Evolutionary conservation across 2,329 filamentous ascomycete species (phyloP).

Genomic region (Verticillium dahliae): DNA sequence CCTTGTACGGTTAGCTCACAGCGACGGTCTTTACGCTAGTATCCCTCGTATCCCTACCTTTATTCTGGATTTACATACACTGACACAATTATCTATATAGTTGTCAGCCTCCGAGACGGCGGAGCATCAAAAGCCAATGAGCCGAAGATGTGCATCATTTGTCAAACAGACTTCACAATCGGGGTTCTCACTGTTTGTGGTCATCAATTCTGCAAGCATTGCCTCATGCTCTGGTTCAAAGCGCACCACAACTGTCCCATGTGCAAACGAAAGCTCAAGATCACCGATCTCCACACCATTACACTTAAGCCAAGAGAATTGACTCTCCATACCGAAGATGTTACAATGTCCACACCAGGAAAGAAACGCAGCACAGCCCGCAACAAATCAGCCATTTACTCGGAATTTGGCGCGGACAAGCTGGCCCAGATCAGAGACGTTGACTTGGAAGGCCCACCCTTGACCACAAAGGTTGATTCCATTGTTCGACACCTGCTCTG

Average conservation of each 20-base stretch:
- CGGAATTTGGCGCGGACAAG: constrained; percentile 63
- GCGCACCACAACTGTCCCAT: constrained; percentile 72
- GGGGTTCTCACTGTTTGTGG: constrained; percentile 83
- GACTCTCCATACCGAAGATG: constrained; percentile 45
- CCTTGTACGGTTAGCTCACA: neutral
- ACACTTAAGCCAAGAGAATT: constrained; percentile 73
- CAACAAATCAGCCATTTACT: constrained; percentile 58
- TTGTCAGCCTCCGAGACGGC: constrained; percentile 45
- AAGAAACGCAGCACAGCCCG: constrained; percentile 10
- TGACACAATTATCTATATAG: constrained; percentile 18
- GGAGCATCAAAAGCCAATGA: constrained; percentile 55
- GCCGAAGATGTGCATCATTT: constrained; percentile 77
- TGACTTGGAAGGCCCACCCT: constrained; percentile 65
- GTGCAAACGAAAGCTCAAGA: constrained; percentile 66
- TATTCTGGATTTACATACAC: neutral
- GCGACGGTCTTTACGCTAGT: neutral
- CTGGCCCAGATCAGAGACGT: constrained; percentile 78
- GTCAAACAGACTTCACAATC: constrained; percentile 66
- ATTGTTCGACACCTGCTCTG: constrained; percentile 76
- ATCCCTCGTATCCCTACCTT: too few relatives aligned
- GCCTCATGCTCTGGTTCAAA: constrained; percentile 72
- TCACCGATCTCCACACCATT: constrained; percentile 74
- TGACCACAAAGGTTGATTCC: constrained; percentile 86
- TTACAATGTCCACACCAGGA: constrained; percentile 3
- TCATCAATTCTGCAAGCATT: constrained; percentile 87